phyloP scores from a whole-genome alignment of 2,329 filamentous ascomycete genomes.

The Coniella lustricola region DNA sequence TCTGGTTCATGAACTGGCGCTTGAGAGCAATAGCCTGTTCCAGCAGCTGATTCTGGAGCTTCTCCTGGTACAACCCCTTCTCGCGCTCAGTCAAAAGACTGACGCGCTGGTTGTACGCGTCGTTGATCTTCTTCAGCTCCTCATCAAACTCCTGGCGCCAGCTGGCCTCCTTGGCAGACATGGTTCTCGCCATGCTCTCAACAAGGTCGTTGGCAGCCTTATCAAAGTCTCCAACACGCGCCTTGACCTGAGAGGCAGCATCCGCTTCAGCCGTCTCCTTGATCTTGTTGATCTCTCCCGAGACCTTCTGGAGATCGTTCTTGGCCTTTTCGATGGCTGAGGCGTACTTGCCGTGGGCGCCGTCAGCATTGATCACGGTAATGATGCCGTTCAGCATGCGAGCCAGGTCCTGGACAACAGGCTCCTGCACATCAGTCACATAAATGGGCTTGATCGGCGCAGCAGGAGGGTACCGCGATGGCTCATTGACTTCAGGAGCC shows the following conservation, averaged over 20 bases:
- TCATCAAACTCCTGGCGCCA: slow-evolving; percentile 83
- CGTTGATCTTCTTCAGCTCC: slow-evolving; percentile 73
- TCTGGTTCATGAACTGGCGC: slow-evolving; percentile 71
- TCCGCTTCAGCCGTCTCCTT: slow-evolving; percentile 62
- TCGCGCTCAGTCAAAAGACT: slow-evolving; percentile 72
- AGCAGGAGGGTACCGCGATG: slow-evolving; percentile 55
- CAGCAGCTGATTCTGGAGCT: slow-evolving; percentile 74
- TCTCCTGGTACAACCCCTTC: slow-evolving; percentile 73
- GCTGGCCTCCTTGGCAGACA: slow-evolving; percentile 70
- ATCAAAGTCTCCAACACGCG: slow-evolving; percentile 74
- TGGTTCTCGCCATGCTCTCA: slow-evolving; percentile 74
- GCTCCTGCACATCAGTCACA: slow-evolving; percentile 70
- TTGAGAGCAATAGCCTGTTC: slow-evolving; percentile 89
- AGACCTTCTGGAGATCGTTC: slow-evolving; percentile 69
- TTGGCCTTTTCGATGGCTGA: slow-evolving; percentile 80
- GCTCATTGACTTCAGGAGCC: slow-evolving; percentile 58
- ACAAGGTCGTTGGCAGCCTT: slow-evolving; percentile 82
- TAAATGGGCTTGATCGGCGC: slow-evolving; percentile 71
- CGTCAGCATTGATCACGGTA: slow-evolving; percentile 82
- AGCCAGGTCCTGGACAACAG: slow-evolving; percentile 85
- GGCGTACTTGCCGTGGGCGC: slow-evolving; percentile 68
- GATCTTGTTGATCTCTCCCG: slow-evolving; percentile 67
- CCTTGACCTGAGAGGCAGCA: slow-evolving; percentile 67
- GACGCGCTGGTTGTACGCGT: slow-evolving; percentile 73
- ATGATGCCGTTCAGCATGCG: slow-evolving; percentile 97